Conservation (phyloP, 495 filamentous ascomycete species). For the Penicillium cosmopolitanum region DNA sequence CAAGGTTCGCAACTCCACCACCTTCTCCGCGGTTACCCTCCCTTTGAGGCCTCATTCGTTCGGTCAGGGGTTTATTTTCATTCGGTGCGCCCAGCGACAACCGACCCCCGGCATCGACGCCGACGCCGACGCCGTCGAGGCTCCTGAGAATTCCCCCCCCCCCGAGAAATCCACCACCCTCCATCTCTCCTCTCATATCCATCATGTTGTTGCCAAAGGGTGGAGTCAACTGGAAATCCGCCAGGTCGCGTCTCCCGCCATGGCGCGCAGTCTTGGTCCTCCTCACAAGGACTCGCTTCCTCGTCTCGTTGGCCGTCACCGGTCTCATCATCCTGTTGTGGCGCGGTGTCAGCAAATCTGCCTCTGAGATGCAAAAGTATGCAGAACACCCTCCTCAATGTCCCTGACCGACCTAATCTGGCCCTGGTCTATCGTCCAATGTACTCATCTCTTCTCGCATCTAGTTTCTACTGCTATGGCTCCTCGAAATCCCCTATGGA, state of each 20-base stretch:
- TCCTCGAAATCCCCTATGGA: constrained; percentile 91
- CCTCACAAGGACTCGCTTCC: constrained; percentile 76
- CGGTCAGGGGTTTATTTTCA: constrained; percentile 32
- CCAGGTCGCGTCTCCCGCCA: constrained; percentile 79
- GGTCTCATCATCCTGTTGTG: constrained; percentile 84
- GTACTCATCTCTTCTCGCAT: background rate
- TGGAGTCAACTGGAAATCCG: constrained; percentile 91
- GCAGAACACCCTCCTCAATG: constrained; percentile 21
- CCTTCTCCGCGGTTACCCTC: constrained; percentile 11
- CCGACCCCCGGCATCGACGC: constrained; percentile 27
- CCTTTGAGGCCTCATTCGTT: constrained; percentile 36
- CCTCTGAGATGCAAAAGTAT: constrained; percentile 90
- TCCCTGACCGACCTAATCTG: background rate
- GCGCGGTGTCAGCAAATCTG: constrained; percentile 80
- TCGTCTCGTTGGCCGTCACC: constrained; percentile 72
- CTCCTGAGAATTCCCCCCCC: constrained; percentile 20
- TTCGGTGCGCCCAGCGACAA: constrained; percentile 20
- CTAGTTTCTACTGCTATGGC: constrained; percentile 96
- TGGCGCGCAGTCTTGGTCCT: constrained; percentile 77
- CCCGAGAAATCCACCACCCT: constrained; percentile 10
- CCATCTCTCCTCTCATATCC: constrained; percentile 8
- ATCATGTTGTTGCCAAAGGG: constrained; percentile 82
- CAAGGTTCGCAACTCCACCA: constrained; percentile 12
- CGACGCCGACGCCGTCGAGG: constrained; percentile 22
- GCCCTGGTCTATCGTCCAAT: background rate